Base-by-base conservation (phyloP, 257 asterid species). In the Ocimum tenuiflorum region DNA sequence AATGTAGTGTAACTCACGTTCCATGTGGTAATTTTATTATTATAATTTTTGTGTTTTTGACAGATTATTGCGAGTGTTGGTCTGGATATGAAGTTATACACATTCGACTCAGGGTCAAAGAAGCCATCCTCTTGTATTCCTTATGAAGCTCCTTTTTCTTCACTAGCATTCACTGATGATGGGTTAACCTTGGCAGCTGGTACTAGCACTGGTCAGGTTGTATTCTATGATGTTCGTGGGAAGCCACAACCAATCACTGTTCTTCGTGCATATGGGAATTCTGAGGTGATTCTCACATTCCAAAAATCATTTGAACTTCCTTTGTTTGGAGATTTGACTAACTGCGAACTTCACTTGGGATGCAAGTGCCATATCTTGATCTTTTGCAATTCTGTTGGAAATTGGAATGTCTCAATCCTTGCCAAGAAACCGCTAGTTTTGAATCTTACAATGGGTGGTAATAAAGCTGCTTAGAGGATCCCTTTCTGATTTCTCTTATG, bases 21-120 rank as follows among this genome's bases (percentile, higher is more conserved):
- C 47, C 39, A 49, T 42, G 13, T n/a, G 48, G 67, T 67, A 48
- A 17, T 72, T 51, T 54, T 33, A 27, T 27, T n/a, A 50, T 51
- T 12, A 31, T 17, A 18, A 61, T 19, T 24, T 57, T 54, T 22
- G 33, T 71, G 69, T 54, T 50, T 74, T 54, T 80, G 76, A 57
- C 90, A 92, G 99, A 78, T 90, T 70, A 87, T 94, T 77, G 96
- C 97, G 48, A 88, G 95, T 46, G 96, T 90, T 80, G 97, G 99
- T 73, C 78, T 90, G 82, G 99, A 94, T 78, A 94, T 88, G 94
- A 94, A 94, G 83, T 69, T 94, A 69, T 88, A 94, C 75, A 86
- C 91, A 50, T 86, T 86, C 76, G 99, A 94, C 79, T 67, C 91
- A 5, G 94, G 95, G 60, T 84, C 96, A 66, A 81, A 85, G 85